Evolutionary conservation across 768 basidiomycete species (phyloP).

Genomic region (Amanita pallidorosea): DNA sequence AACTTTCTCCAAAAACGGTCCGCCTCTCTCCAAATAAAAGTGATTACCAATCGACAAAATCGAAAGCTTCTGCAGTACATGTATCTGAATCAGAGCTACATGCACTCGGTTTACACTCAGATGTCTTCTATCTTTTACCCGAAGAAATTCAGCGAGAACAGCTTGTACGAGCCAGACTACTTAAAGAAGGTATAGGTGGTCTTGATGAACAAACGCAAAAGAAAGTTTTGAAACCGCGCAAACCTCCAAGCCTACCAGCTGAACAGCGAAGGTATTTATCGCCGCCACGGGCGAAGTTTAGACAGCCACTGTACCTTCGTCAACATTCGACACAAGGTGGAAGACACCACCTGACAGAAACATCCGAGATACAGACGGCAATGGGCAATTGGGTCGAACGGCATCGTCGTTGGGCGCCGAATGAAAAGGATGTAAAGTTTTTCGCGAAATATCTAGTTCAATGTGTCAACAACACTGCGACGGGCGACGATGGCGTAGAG

Average conservation of each 20-base stretch:
- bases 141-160: slow-evolving; percentile 64
- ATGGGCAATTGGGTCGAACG: slow-evolving; percentile 70
- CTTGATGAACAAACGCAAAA: slow-evolving; percentile 30
- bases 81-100: slow-evolving; percentile 48
- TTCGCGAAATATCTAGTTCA: slow-evolving; percentile 65
- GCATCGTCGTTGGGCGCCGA: slow-evolving; percentile 53
- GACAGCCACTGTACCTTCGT: slow-evolving; percentile 39
- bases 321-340: slow-evolving; percentile 34
- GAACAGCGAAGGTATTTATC: slow-evolving; percentile 35
- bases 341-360: slow-evolving; percentile 46
- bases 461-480: slow-evolving; percentile 44
- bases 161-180: slow-evolving; percentile 45
- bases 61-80: slow-evolving; percentile 23
- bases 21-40: slow-evolving; percentile 23
- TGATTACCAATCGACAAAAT: slow-evolving; percentile 19
- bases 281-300: slow-evolving; percentile 43
- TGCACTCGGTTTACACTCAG: slow-evolving; percentile 62
- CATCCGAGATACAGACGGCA: slow-evolving; percentile 60
- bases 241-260: slow-evolving; percentile 23
- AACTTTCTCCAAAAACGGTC: slow-evolving; percentile 48
- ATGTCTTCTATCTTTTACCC: slow-evolving; percentile 58
- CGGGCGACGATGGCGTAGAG: slow-evolving; percentile 54
- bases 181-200: slow-evolving; percentile 29
- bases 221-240: slow-evolving; percentile 45
- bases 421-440: slow-evolving; percentile 62